Evolutionary conservation across 2,329 filamentous ascomycete genomes (phyloP).

Genomic region (Blumeria hordei): DNA sequence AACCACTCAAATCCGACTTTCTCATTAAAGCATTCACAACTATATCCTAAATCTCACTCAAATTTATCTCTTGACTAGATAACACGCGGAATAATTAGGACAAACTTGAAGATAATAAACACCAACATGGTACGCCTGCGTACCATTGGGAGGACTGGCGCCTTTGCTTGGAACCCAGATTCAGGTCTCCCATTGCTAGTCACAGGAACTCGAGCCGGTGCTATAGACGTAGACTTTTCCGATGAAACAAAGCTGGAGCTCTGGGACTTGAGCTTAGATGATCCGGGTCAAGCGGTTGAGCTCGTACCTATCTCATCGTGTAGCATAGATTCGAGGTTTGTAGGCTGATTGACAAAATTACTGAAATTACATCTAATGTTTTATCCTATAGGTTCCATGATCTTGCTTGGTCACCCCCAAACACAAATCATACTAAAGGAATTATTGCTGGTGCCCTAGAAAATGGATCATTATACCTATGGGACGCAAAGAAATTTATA

Average conservation of each 20-base stretch:
- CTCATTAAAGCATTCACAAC: too few species aligned
- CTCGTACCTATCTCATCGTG: constrained; percentile 68
- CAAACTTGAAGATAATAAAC: too few species aligned
- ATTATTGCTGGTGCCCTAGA: constrained; percentile 91
- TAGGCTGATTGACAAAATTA: constrained; percentile 3
- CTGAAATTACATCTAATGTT: background rate
- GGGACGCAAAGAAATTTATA: constrained; percentile 57
- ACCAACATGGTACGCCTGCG: constrained; percentile 69
- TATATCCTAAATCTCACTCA: too few species aligned
- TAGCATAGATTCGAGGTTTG: constrained; percentile 69
- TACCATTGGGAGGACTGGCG: constrained; percentile 88
- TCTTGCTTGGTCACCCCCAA: constrained; percentile 75
- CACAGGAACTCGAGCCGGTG: constrained; percentile 83
- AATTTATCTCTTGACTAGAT: too few species aligned
- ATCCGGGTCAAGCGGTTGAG: constrained; percentile 51
- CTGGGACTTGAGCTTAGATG: constrained; percentile 78
- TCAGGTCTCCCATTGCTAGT: constrained; percentile 58
- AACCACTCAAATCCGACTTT: too few species aligned
- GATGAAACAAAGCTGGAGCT: constrained; percentile 91
- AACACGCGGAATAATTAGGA: too few species aligned
- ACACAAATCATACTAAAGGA: constrained; percentile 54
- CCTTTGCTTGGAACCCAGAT: constrained; percentile 88
- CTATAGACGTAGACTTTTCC: constrained; percentile 91
- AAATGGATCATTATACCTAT: constrained; percentile 78
- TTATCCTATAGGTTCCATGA: constrained; percentile 57